Evolutionary conservation across 2,329 filamentous ascomycete species (phyloP).

Genomic region (Penicillium sclerotiorum): DNA sequence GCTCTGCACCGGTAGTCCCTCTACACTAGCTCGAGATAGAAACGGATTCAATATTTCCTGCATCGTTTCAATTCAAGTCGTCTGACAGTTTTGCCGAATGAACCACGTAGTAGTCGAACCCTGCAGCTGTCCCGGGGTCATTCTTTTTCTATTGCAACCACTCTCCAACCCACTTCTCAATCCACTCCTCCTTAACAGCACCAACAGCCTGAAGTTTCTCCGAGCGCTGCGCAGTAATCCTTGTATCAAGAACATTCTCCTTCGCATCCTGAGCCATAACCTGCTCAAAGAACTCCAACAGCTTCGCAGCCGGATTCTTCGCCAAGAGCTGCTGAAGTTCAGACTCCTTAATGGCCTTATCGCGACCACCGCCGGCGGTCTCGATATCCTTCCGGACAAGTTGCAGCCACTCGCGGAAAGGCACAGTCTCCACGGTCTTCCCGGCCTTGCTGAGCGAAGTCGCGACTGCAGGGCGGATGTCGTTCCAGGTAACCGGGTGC

Average conservation of each 20-base stretch:
- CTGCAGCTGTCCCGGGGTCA: no score
- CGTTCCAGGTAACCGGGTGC: conserved; percentile 15
- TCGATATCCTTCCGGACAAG: not conserved
- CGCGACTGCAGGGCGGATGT: conserved; percentile 4
- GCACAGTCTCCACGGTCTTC: not conserved
- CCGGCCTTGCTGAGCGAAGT: not conserved
- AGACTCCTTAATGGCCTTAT: not conserved
- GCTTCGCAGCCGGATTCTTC: conserved; percentile 3
- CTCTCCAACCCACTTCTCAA: conserved; percentile 3
- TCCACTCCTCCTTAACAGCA: not conserved
- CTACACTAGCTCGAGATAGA: no score
- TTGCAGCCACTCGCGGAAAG: not conserved
- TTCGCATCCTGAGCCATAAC: not conserved
- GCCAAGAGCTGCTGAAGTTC: not conserved
- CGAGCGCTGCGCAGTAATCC: not conserved
- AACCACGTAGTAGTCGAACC: no score
- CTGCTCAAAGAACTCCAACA: conserved; percentile 1
- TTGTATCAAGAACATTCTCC: not conserved
- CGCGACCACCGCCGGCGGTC: not conserved
- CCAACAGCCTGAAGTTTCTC: not conserved
- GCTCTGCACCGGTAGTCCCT: no score
- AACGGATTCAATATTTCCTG: no score
- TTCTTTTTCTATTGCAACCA: conserved; percentile 4
- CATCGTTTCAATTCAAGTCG: no score
- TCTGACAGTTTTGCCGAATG: no score